Percentiles rank a stretch among this genome's conserved stretches.
phyloP scores from a whole-genome alignment of 495 filamentous ascomycete genomes.

The Clohesyomyces aquaticus region DNA sequence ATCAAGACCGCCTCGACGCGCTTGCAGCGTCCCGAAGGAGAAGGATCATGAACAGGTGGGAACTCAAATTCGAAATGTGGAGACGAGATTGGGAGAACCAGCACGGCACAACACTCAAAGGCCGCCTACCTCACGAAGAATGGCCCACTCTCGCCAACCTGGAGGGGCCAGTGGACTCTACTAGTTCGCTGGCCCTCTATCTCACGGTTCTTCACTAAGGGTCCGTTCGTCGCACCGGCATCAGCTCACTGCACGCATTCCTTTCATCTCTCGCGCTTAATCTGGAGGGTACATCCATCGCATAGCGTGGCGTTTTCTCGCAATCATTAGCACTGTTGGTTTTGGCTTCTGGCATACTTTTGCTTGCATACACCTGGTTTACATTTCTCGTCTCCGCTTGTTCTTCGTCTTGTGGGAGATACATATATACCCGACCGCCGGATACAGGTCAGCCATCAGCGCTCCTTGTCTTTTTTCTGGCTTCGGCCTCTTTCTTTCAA shows the following conservation, averaged over 20 bases:
- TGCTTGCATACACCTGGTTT: no score
- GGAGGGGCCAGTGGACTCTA: conserved; percentile 9
- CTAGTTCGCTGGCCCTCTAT: conserved; percentile 25
- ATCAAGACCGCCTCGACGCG: conserved; percentile 23
- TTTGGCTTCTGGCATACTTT: neutral
- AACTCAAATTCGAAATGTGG: conserved; percentile 35
- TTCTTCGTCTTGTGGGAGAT: no score
- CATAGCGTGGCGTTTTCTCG: conserved; percentile 12
- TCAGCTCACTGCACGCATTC: no score
- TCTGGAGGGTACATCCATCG: neutral
- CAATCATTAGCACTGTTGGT: no score
- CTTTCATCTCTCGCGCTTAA: neutral
- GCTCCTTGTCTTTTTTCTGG: no score
- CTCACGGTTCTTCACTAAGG: neutral
- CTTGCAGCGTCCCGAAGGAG: conserved; percentile 22
- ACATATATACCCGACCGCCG: no score
- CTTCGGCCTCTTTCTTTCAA: no score
- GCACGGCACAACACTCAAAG: conserved; percentile 15
- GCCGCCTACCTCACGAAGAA: conserved; percentile 23
- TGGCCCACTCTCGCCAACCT: conserved; percentile 21
- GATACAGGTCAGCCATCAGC: no score
- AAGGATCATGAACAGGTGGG: conserved; percentile 24
- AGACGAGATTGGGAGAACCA: conserved; percentile 30
- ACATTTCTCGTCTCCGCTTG: no score
- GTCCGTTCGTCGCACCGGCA: neutral